Base-by-base conservation (phyloP, 169 alveolate genomes). In the Cyclospora cayetanensis region DNA sequence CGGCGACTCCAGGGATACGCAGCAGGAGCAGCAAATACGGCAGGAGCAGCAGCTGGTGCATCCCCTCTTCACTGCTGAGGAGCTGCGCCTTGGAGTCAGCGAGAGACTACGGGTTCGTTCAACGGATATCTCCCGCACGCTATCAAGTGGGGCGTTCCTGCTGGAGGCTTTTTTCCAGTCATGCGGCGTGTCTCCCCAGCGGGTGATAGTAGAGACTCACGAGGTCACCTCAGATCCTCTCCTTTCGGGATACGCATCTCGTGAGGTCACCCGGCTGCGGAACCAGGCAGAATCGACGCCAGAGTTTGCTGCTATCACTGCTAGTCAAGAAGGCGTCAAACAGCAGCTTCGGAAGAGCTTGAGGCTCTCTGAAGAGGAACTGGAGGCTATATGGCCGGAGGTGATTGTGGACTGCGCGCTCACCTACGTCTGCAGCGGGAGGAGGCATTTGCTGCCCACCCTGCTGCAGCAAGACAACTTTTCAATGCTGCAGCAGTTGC, bases 41-140 rank as follows among this genome's bases (percentile, higher is more conserved):
- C 82, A 70, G 82, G 35, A 70, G 53, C 82, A 76, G 86, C 86
- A 76, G 86, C 55, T 76, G 68, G 86, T 76, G 86, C 86, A 76
- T 42, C 46, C 29, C 4, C 29, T 76, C 68, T 76, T 76, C 39
- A 22, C 20, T 4, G 43, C 68, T 0, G 43, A 76, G 66, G 86
- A 76, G 68, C 55, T 76, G 31, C 27, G 43, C 4, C 68, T 43
- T 43, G 41, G 42, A 1, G 55, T 50, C 11, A 3, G 9, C 5
- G 42, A 53, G 22, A 39, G 66, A 1, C 9, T 76, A 43, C 39
- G 27, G 34, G 43, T 76, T 25, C 66, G 86, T 25, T 76, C 86
- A 5, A 76, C 86, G 25, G 86, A 76, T 22, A 76, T 76, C 9
- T 42, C 86, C 22, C 37, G 86, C 15, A 76, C 86, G 3, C 68